These are phyloP conservation scores for Penicillium lividum DNA, from an alignment of 495 filamentous ascomycete genomes.

Conservation along the genomic window DNA sequence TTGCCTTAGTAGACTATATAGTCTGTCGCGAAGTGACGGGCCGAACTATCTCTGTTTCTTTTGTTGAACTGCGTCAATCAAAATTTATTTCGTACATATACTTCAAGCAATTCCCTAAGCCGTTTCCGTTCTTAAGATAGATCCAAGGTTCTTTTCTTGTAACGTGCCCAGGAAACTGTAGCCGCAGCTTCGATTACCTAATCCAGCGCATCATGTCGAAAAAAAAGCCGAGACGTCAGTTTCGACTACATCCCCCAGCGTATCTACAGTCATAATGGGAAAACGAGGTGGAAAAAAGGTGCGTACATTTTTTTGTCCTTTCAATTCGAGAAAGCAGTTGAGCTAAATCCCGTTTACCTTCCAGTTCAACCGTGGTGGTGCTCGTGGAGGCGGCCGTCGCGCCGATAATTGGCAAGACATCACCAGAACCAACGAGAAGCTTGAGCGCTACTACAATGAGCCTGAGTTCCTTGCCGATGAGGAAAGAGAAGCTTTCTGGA, in stretches of 20 bases:
- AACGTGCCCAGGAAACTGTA: background rate
- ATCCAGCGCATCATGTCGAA: conserved; percentile 3
- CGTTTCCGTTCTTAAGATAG: background rate
- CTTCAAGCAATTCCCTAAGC: background rate
- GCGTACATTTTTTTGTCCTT: background rate
- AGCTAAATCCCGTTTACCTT: conserved; percentile 18
- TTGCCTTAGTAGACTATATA: conserved; percentile 39
- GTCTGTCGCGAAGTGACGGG: conserved; percentile 29
- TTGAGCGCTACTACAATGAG: conserved; percentile 81
- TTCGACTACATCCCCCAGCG: conserved; percentile 15
- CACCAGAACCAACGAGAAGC: conserved; percentile 69
- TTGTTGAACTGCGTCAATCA: conserved; percentile 13
- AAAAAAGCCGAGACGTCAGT: conserved; percentile 1
- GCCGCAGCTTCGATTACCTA: conserved; percentile 10
- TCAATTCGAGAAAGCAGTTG: conserved; percentile 1
- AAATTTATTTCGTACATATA: conserved; percentile 14
- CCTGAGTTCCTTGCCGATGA: conserved; percentile 69
- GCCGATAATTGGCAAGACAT: conserved; percentile 50
- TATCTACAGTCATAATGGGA: conserved; percentile 34
- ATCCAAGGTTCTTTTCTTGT: background rate
- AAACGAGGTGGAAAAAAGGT: conserved; percentile 44
- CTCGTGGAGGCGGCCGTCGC: conserved; percentile 34
- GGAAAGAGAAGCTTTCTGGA: conserved; percentile 81
- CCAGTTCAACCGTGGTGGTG: conserved; percentile 36
- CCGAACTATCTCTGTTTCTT: conserved; percentile 33